Evolutionary conservation across 1,284 basidiomycete species (phyloP), one percentile per base, ranked within the genome.

Genomic region (Cutaneotrichosporon daszewskae): DNA sequence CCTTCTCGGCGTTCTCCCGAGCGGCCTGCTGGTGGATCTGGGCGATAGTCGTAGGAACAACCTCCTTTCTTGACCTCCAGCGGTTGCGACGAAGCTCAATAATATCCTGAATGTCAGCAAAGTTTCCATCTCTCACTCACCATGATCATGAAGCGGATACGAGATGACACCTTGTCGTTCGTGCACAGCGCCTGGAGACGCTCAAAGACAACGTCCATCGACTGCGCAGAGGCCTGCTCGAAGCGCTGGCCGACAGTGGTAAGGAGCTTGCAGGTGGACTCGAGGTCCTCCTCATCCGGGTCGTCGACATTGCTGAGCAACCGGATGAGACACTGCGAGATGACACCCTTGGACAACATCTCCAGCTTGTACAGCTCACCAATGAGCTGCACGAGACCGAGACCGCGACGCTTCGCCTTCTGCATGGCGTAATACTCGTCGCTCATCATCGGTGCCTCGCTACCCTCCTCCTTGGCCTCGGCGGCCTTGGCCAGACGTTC

Each of bases 251-350:
- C 94, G 46, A 96, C 87, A 7, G 91, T 97, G 32, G 83, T 80
- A 49, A 97, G 73, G 42, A 97, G 79, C 71, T 91, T 90, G 78
- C 89, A 95, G 52, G 96, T 79, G 37, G 85, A 89, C 76, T 97
- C 94, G 57, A 97, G 87, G 66, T 97, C 91, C 73, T 96, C 94
- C 72, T 97, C 94, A 66, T 96, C 90, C 1, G 92, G 92, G 62
- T 88, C 87, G 49, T 88, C 83, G 47, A 92, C 85, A 65, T 96
- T 95, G 52, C 83, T 80, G 20, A 97, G 77, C 7, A 97, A 79
- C 72, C 91, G 90, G 78, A 91, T 87, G 66, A 97, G 83, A 75
- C 92, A 97, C 65, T 89, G 83, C 72, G 91, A 86, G 84, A 98
- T 96, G 72, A 94, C 92, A 55, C 86, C 81, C 72, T 89, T 87